These are phyloP conservation scores for Fragaria iinumae DNA, from an alignment of 306 rosid genomes.

Conservation along the genomic window DNA sequence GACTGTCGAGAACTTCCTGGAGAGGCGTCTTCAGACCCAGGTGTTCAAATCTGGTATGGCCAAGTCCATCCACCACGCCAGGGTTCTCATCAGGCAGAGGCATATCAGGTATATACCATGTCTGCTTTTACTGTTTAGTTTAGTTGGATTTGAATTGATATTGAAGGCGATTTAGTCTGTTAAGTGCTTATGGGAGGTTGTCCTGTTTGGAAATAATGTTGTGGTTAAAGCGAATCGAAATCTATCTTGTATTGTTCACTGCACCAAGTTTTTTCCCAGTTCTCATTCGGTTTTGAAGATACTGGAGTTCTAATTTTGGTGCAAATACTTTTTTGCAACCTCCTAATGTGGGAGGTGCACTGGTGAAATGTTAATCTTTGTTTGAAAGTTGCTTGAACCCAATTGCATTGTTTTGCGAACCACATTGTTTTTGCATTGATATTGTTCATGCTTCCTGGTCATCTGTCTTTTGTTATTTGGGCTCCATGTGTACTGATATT, in stretches of 20 bases:
- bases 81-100: slow-evolving; percentile 36
- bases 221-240: background rate
- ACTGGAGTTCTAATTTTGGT: background rate
- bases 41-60: slow-evolving; percentile 34
- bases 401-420: background rate
- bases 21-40: slow-evolving; percentile 41
- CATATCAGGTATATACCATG: slow-evolving; percentile 23
- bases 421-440: background rate
- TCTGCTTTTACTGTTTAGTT: background rate
- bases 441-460: background rate
- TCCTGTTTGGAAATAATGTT: background rate
- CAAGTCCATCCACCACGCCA: slow-evolving; percentile 36
- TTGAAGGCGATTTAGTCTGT: background rate
- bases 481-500: background rate
- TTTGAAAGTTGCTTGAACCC: background rate
- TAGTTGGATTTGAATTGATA: background rate
- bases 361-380: no score
- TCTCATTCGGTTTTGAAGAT: background rate
- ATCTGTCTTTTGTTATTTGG: no score
- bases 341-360: background rate
- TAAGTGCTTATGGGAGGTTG: background rate
- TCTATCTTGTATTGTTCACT: background rate
- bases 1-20: slow-evolving; percentile 41
- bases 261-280: background rate
- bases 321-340: background rate